Evolutionary conservation across 2,329 filamentous ascomycete genomes (phyloP), one percentile per base, ranked within the genome.

Genomic region (Ophiocordyceps camponoti-leonardi): DNA sequence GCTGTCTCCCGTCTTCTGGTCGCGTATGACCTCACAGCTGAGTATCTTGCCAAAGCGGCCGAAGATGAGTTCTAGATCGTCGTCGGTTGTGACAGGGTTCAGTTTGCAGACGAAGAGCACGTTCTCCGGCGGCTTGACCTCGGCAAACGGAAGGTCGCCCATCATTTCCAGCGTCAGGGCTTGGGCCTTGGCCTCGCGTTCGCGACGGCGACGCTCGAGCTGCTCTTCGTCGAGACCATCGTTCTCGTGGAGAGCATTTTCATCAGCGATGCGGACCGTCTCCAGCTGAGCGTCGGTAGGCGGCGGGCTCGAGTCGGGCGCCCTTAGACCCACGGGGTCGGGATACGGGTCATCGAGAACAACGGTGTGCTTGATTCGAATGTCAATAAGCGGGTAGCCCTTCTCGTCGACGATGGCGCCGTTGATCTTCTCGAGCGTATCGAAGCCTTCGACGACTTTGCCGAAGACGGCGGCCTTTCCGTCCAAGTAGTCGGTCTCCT

Each of bases 51-150:
- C 92, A 55, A 98, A 98, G 0, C 92, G 88, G 47, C 86, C 90
- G 64, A 98, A 98, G 50, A 98, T 96, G 51, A 96, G 74, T 60
- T 95, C 83, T 42, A 98, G 70, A 59, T 98, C 92, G 56, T 94
- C 83, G 57, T 95, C 90, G 57, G 86, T 83, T 11, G 92, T 98
- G 42, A 98, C 87, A 0, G 92, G 92, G 55, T 98, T 98, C 41
- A 98, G 72, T 61, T 98, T 98, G 80, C 92, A 98, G 41, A 98
- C 88, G 59, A 98, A 98, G 2, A 98, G 72, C 14, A 98, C 81
- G 61, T 98, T 96, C 66, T 98, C 92, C 0, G 92, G 92, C 5
- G 92, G 92, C 55, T 90, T 93, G 54, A 98, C 88, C 64, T 98
- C 92, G 48, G 92, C 92, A 62, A 95, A 98, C 5, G 92, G 92